Conservation (phyloP, 73 alveolate species). For the Stentor roeselii region DNA sequence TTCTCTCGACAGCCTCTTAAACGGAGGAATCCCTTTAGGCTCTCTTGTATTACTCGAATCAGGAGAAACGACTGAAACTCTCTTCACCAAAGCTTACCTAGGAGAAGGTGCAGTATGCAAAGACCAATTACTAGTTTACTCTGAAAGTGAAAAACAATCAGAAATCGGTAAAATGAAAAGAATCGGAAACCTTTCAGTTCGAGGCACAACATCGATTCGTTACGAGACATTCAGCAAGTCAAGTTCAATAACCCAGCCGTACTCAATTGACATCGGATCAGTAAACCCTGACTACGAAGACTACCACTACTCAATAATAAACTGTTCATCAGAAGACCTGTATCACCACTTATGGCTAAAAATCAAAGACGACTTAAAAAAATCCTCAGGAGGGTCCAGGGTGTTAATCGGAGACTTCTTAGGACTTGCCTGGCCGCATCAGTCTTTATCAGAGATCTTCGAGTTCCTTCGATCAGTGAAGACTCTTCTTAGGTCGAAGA, state of each 20-base stretch:
- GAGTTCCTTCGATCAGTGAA: not conserved
- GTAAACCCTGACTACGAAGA: not conserved
- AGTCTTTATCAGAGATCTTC: constrained; percentile 1
- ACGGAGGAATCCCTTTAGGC: not conserved
- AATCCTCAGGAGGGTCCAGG: not conserved
- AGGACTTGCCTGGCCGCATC: not conserved
- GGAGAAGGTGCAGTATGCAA: constrained; percentile 16
- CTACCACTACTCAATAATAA: not conserved
- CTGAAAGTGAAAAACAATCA: not conserved
- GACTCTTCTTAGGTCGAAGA: not conserved
- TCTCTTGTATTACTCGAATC: not conserved
- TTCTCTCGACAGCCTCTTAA: not conserved
- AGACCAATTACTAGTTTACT: not conserved
- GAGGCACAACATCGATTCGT: not conserved
- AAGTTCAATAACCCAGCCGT: not conserved
- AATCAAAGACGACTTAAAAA: not conserved
- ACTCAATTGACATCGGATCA: not conserved
- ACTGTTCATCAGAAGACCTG: not conserved
- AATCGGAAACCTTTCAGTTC: not conserved
- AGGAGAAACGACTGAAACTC: not conserved
- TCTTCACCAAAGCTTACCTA: not conserved
- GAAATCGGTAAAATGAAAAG: not conserved
- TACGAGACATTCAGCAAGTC: constrained; percentile 1
- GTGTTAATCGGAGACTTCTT: not conserved
- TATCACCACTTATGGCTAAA: not conserved